These are phyloP conservation scores for Cryphonectria carpinicola DNA, from an alignment of 2,329 filamentous ascomycete genomes.

Conservation along the genomic window DNA sequence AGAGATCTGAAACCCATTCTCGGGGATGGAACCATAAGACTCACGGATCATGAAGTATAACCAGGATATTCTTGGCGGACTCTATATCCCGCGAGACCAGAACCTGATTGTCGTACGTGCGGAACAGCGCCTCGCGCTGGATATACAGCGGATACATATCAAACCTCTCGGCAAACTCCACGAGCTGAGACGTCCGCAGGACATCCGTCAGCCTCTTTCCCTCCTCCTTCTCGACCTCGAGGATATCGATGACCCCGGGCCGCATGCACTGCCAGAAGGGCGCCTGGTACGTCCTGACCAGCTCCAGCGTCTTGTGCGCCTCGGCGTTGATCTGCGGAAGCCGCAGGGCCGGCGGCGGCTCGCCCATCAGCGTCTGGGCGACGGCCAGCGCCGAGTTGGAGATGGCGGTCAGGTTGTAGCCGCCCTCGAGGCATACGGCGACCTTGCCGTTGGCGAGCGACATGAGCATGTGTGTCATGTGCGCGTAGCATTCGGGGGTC, in stretches of 20 bases:
- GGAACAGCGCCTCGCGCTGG: conserved; percentile 71
- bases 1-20: conserved; percentile 19
- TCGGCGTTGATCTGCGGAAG: conserved; percentile 62
- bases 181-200: conserved; percentile 76
- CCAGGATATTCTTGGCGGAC: conserved; percentile 68
- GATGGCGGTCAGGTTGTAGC: conserved; percentile 92
- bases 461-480: conserved; percentile 99
- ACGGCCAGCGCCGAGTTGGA: conserved; percentile 91
- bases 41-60: conserved; percentile 91
- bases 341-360: conserved; percentile 72
- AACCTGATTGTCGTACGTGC: conserved; percentile 84
- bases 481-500: conserved; percentile 86
- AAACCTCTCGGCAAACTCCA: conserved; percentile 70
- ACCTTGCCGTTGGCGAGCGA: conserved; percentile 86
- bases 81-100: conserved; percentile 76
- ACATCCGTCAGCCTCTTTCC: conserved; percentile 76
- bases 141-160: conserved; percentile 82
- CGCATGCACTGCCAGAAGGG: conserved; percentile 89
- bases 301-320: conserved; percentile 59
- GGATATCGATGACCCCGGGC: conserved; percentile 62
- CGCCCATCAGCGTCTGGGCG: conserved; percentile 90
- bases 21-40: conserved; percentile 38
- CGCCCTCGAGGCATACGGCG: conserved; percentile 91
- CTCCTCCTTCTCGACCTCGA: conserved; percentile 54
- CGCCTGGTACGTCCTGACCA: conserved; percentile 64